A percentile compares a stretch with the other conserved stretches of the same genome.
Conservation (phyloP, 768 basidiomycete genomes). For the Phaffia tasmanica region DNA sequence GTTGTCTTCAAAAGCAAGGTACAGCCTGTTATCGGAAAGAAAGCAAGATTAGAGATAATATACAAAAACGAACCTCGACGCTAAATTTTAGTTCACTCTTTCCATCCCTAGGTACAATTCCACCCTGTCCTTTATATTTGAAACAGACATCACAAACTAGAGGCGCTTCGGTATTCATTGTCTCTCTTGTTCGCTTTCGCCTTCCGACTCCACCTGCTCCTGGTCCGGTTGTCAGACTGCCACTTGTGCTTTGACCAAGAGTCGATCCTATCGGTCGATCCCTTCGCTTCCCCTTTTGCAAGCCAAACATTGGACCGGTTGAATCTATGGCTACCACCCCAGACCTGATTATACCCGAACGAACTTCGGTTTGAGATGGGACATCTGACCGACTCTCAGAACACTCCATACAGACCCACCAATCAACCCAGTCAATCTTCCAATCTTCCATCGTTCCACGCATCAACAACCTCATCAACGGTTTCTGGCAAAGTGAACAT, state of each 20-base stretch:
- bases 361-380: no score
- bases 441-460: conserved; percentile 27
- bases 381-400: neutral
- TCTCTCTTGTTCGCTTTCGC: conserved; percentile 16
- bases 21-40: no score
- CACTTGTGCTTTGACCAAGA: no score
- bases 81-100: conserved; percentile 10
- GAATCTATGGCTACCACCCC: no score
- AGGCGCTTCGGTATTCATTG: conserved; percentile 2
- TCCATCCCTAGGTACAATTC: conserved; percentile 20
- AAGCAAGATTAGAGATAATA: neutral
- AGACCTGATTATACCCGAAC: no score
- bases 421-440: conserved; percentile 25
- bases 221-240: no score
- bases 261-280: no score
- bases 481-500: conserved; percentile 21
- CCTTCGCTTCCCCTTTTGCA: no score
- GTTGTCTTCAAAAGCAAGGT: no score
- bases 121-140: conserved; percentile 13
- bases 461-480: conserved; percentile 26
- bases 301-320: no score
- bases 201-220: neutral
- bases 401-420: conserved; percentile 18
- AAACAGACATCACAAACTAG: conserved; percentile 22
- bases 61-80: conserved; percentile 15